Percentiles rank a stretch among this genome's conserved stretches.
phyloP scores from a whole-genome alignment of 345 rosid species.

The Viola odorata region DNA sequence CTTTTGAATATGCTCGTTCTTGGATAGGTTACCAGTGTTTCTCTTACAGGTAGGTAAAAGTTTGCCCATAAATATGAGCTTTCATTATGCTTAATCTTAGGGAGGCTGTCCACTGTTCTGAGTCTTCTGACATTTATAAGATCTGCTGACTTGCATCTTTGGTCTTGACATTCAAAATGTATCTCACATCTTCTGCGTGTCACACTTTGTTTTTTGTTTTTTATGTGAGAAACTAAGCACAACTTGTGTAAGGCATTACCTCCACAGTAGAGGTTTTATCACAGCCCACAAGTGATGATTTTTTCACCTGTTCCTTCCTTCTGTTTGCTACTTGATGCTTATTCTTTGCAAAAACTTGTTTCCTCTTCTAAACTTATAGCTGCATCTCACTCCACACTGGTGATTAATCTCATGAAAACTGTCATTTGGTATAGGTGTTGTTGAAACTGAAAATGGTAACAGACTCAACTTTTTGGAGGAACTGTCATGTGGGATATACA shows the following conservation, averaged over 20 bases:
- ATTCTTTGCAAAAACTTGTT: background rate
- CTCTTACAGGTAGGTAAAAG: too few relatives aligned
- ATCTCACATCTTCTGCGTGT: background rate
- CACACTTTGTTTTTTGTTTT: background rate
- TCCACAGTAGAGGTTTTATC: too few relatives aligned
- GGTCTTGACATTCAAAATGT: background rate
- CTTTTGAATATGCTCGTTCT: too few relatives aligned
- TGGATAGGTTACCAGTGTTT: too few relatives aligned
- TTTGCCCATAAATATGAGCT: too few relatives aligned
- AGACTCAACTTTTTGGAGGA: slow-evolving; percentile 65
- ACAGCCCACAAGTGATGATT: too few relatives aligned
- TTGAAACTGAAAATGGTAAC: slow-evolving; percentile 41
- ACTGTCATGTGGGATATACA: slow-evolving; percentile 81
- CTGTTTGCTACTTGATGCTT: background rate
- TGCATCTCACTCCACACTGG: background rate
- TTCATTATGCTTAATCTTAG: too few relatives aligned
- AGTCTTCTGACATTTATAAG: too few relatives aligned
- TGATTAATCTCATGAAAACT: background rate
- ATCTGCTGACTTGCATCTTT: background rate
- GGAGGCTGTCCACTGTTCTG: too few relatives aligned
- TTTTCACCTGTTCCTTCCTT: background rate
- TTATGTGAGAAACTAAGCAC: background rate
- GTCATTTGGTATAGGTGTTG: slow-evolving; percentile 30
- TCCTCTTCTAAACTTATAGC: background rate
- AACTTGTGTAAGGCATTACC: background rate